These are phyloP conservation scores for Coccomyxa subellipsoidea DNA, from an alignment of 163 green algal genomes.

Conservation along the genomic window DNA sequence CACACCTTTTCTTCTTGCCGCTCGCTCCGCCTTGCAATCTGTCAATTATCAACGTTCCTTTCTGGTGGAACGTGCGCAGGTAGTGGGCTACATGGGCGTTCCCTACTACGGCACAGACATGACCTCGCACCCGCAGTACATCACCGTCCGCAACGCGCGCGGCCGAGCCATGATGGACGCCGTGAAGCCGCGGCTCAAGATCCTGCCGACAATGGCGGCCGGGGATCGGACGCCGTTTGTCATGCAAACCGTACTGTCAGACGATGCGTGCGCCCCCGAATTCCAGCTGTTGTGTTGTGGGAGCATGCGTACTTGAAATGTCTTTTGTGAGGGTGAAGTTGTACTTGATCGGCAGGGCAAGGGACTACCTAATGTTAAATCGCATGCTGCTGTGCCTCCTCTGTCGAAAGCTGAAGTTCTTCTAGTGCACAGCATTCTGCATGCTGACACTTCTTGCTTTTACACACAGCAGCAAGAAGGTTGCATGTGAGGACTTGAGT, in stretches of 20 bases:
- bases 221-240: conserved; percentile 81
- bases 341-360: too few species aligned
- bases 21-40: background rate
- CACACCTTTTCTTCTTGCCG: too few species aligned
- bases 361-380: too few species aligned
- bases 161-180: conserved; percentile 75
- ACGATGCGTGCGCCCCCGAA: conserved; percentile 70
- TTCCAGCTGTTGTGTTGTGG: background rate
- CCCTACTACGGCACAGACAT: conserved; percentile 64
- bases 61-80: conserved; percentile 10
- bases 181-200: conserved; percentile 55
- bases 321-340: too few species aligned
- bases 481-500: too few species aligned
- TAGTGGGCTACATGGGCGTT: conserved; percentile 89
- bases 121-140: conserved; percentile 69
- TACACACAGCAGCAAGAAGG: too few species aligned
- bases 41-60: background rate
- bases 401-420: too few species aligned
- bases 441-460: too few species aligned
- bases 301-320: too few species aligned
- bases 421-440: too few species aligned
- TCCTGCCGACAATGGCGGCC: conserved; percentile 48
- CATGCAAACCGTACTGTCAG: conserved; percentile 86
- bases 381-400: too few species aligned
- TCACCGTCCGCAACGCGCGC: conserved; percentile 84